Evolutionary conservation across 2,329 filamentous ascomycete genomes (phyloP), one percentile per base, ranked within the genome.

Genomic region (Dactylonectria estremocensis): DNA sequence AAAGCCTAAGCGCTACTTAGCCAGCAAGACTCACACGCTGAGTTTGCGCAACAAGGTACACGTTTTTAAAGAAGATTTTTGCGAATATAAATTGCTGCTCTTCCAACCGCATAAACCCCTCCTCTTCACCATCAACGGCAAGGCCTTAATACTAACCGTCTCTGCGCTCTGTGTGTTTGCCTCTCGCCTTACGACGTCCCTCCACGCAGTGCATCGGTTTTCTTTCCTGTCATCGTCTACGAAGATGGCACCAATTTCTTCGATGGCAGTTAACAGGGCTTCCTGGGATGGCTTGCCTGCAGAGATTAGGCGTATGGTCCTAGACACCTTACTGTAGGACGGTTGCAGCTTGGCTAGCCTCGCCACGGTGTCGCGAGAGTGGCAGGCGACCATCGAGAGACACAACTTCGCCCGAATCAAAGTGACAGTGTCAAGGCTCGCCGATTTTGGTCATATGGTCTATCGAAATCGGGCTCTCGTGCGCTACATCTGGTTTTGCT

Each of bases 381-480:
- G 66, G 66, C 61, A 68, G 31, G 11, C 24, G 1, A 24, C 43
- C 22, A 50, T 68, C 52, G 61, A 68, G 55, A 55, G 14, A 33
- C 52, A 55, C 50, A 64, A 49, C 60, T 67, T 64, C 18, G 60
- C 72, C 53, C 72, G 70, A 43, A 78, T 80, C 70, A 77, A 69
- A 64, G 64, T 78, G 48, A 80, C 77, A 33, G 69, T 65, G 59
- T 72, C 74, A 53, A 74, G 77, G 40, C 64, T 80, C 62, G 69
- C 52, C 52, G 61, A 78, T 49, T 77, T 79, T 64, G 45, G 62
- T 64, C 69, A 66, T 3, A 80, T 80, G 67, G 67, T 66, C 58
- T 62, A 69, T 69, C 79, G 77, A 35, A 79, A 76, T 61, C 75
- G 72, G 43, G 64, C 64, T 69, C 70, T 76, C 60, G 73, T 76